phyloP scores from a whole-genome alignment of 768 basidiomycete genomes.

The Suillus tomentosus region DNA sequence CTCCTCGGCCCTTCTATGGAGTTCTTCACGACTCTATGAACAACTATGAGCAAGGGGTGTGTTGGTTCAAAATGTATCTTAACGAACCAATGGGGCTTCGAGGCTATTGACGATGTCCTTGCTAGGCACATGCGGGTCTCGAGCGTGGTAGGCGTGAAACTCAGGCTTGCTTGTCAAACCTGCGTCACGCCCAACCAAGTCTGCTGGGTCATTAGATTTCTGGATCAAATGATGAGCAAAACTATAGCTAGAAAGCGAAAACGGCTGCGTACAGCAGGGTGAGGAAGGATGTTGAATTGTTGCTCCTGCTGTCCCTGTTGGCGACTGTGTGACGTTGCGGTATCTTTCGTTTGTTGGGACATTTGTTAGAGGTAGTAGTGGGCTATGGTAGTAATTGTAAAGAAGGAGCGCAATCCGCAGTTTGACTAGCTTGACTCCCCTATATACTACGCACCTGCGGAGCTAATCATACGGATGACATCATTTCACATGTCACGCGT shows the following conservation, averaged over 20 bases:
- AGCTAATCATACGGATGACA: background rate
- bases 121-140: conserved; percentile 52
- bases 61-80: background rate
- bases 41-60: background rate
- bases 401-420: background rate
- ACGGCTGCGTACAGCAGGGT: conserved; percentile 53
- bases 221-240: conserved; percentile 23
- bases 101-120: conserved; percentile 45
- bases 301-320: conserved; percentile 33
- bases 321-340: background rate
- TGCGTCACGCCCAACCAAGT: conserved; percentile 43
- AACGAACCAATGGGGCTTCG: conserved; percentile 49
- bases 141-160: conserved; percentile 48
- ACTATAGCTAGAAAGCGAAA: background rate
- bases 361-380: background rate
- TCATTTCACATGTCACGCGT: conserved; percentile 5
- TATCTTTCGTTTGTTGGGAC: conserved; percentile 8
- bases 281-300: conserved; percentile 55
- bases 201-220: conserved; percentile 63
- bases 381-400: background rate
- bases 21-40: conserved; percentile 52
- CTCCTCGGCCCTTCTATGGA: conserved; percentile 46
- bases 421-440: background rate
- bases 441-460: conserved; percentile 1
- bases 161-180: conserved; percentile 42